Percentiles rank a stretch among this genome's conserved stretches.
Evolutionary conservation across 1,139 yeast genomes (phyloP).

Genomic region (Spathaspora jeffriesii): DNA sequence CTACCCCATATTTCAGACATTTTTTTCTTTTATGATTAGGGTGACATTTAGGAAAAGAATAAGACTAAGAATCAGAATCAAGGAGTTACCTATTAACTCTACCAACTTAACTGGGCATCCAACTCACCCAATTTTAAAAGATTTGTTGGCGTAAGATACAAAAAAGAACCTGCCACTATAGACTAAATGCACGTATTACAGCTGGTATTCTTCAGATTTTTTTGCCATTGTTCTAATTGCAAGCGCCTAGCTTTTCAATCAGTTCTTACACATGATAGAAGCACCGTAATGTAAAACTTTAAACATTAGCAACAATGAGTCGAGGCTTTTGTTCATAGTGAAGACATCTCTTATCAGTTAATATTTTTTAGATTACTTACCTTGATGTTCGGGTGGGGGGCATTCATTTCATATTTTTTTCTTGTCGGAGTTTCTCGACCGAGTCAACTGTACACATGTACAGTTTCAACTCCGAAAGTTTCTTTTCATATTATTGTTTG

Average conservation of each 20-base stretch:
- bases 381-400: not conserved
- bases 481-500: not conserved
- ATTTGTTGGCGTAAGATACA: too few species aligned
- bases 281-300: too few species aligned
- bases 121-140: too few species aligned
- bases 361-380: not conserved
- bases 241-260: not conserved
- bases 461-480: not conserved
- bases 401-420: not conserved
- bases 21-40: not conserved
- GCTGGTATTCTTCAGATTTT: not conserved
- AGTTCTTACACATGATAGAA: too few species aligned
- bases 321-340: not conserved
- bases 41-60: not conserved
- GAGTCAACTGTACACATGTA: not conserved
- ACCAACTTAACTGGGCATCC: not conserved
- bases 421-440: not conserved
- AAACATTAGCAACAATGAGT: not conserved
- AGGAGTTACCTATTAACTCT: not conserved
- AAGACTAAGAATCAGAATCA: not conserved
- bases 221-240: not conserved
- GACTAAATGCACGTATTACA: not conserved
- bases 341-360: not conserved
- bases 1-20: conserved; percentile 6
- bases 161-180: too few species aligned